These are phyloP conservation scores for Hypoxylon perforatum DNA, from an alignment of 495 filamentous ascomycete species.

Conservation along the genomic window DNA sequence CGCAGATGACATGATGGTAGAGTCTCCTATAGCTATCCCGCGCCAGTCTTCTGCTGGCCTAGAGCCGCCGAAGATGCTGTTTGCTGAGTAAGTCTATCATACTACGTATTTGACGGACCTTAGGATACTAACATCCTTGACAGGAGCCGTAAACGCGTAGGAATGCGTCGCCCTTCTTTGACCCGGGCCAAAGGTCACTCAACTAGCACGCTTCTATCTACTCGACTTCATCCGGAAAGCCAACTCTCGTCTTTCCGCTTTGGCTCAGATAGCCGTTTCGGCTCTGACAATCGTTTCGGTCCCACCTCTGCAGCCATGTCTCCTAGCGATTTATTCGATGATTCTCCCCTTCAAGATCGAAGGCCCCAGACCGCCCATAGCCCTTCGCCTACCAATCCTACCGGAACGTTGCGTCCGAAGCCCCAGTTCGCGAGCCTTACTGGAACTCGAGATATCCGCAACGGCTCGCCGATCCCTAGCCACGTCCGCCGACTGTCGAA, in stretches of 20 bases:
- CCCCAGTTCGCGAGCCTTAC: constrained; percentile 64
- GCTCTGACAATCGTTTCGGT: constrained; percentile 60
- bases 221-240: constrained; percentile 62
- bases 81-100: constrained; percentile 57
- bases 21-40: constrained; percentile 57
- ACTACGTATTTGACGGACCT: background rate
- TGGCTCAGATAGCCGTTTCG: constrained; percentile 73
- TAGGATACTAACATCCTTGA: constrained; percentile 13
- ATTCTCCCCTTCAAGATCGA: constrained; percentile 80
- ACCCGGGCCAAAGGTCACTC: constrained; percentile 68
- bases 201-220: constrained; percentile 59
- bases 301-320: constrained; percentile 68
- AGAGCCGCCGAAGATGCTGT: constrained; percentile 61
- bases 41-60: constrained; percentile 59
- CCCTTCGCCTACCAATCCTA: constrained; percentile 61
- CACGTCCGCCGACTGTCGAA: constrained; percentile 78
- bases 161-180: constrained; percentile 70
- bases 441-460: constrained; percentile 61
- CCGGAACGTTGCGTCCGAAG: constrained; percentile 67
- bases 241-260: constrained; percentile 82
- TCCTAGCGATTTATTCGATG: constrained; percentile 79
- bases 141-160: constrained; percentile 67
- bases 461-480: constrained; percentile 75
- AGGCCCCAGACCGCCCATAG: constrained; percentile 66
- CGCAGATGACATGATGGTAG: constrained; percentile 57